Evolutionary conservation across 495 filamentous ascomycete species (phyloP), one percentile per base, ranked within the genome.

Genomic region (Penicillium riverlandense): DNA sequence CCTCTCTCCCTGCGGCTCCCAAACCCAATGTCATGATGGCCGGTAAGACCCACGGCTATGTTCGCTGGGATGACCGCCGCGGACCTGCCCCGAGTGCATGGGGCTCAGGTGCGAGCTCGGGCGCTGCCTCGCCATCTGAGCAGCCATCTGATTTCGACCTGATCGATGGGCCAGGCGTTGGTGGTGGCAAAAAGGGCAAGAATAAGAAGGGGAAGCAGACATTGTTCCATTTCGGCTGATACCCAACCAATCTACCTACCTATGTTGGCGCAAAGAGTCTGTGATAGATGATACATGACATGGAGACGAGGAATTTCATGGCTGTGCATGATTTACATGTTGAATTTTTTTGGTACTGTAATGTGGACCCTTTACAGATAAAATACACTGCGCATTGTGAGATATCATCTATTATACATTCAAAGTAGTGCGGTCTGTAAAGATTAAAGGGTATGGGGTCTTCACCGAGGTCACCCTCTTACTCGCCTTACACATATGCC

Each of bases 181-280:
- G 56, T 9, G 74, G 73, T 38, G 75, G 76, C 0, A 86, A 85
- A 62, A 83, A 79, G 63, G 86, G 86, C 43, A 83, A 84, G 11
- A 89, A 83, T 48, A 83, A 87, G 65, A 80, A 78, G 48, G 85
- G 88, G 62, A 91, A 91, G 67, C 84, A 91, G 65, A 82, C 85
- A 4, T 62, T 90, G 40, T 75, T 74, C 56, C 72, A 77, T 48
- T 75, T 77, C 53, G 75, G 75, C 38, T 78, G 47, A 60, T 48
- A 13, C 8, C 32, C 29, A n/a, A 27, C 35, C 4, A 31, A 43
- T 31, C 14, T 14, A 11, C 12, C 31, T 16, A 22, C 12, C 2
- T 41, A 11, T 42, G 15, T 16, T 16, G 15, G 4, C 29, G 35
- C 14, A 45, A 37, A 40, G 27, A n/a, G n/a, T 12, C 38, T 39